Conservation (phyloP, 768 basidiomycete genomes). For the Pisolithus sp. region DNA sequence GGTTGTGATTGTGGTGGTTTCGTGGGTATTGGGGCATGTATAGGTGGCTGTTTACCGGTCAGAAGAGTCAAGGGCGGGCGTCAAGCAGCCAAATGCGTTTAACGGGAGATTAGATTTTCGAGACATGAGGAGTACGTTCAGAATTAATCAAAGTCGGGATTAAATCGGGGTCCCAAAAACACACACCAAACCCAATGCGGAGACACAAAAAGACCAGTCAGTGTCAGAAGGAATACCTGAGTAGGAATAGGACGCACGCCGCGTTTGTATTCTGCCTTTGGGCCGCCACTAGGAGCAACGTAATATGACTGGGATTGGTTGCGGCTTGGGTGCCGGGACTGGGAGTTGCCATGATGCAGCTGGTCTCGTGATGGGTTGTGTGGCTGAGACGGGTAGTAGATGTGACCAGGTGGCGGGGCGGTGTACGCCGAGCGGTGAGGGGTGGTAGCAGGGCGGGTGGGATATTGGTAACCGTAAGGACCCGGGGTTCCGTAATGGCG, state of each 20-base stretch:
- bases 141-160: slow-evolving; percentile 5
- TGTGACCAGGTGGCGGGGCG: slow-evolving; percentile 25
- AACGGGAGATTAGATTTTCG: neutral
- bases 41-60: slow-evolving; percentile 11
- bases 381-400: slow-evolving; percentile 15
- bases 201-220: slow-evolving; percentile 10
- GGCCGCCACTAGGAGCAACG: slow-evolving; percentile 20
- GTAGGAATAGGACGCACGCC: slow-evolving; percentile 19
- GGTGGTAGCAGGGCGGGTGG: slow-evolving; percentile 7
- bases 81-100: neutral
- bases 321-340: slow-evolving; percentile 19
- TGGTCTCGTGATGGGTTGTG: slow-evolving; percentile 13
- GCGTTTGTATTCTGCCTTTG: slow-evolving; percentile 26
- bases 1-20: slow-evolving; percentile 22
- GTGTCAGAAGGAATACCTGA: slow-evolving; percentile 10
- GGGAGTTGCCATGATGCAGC: slow-evolving; percentile 11
- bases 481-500: slow-evolving; percentile 12
- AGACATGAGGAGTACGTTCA: slow-evolving; percentile 1
- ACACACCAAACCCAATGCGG: slow-evolving; percentile 1
- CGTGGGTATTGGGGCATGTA: slow-evolving; percentile 25
- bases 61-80: neutral
- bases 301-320: slow-evolving; percentile 21
- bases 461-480: slow-evolving; percentile 15
- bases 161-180: neutral
- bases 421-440: slow-evolving; percentile 14